Conservation (phyloP, 768 basidiomycete species). For the Crepidotus variabilis region DNA sequence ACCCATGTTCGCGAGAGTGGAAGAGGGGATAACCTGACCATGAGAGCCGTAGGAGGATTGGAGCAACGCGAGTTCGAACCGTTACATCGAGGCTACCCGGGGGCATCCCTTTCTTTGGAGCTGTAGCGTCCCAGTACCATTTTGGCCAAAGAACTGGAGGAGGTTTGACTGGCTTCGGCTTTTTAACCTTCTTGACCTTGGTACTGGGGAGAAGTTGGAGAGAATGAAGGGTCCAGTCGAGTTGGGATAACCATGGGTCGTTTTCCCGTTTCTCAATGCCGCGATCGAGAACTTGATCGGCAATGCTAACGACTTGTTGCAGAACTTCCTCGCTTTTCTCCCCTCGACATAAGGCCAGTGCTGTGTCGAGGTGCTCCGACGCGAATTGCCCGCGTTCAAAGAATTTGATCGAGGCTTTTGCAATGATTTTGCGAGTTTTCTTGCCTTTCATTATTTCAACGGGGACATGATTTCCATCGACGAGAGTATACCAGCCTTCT, state of each 20-base stretch:
- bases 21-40: slow-evolving; percentile 89
- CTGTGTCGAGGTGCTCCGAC: slow-evolving; percentile 39
- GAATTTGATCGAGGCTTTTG: slow-evolving; percentile 43
- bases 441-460: slow-evolving; percentile 44
- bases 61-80: slow-evolving; percentile 76
- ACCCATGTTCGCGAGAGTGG: slow-evolving; percentile 83
- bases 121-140: slow-evolving; percentile 93
- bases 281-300: slow-evolving; percentile 28
- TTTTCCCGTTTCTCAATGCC: slow-evolving; percentile 12
- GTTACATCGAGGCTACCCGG: slow-evolving; percentile 84
- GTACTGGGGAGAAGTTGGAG: slow-evolving; percentile 1
- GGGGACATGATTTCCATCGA: slow-evolving; percentile 27
- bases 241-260: slow-evolving; percentile 59
- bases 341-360: slow-evolving; percentile 41
- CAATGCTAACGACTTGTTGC: slow-evolving; percentile 37
- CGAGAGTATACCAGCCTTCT: slow-evolving; percentile 67
- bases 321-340: slow-evolving; percentile 30
- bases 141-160: slow-evolving; percentile 79
- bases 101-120: slow-evolving; percentile 60
- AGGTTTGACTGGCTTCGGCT: slow-evolving; percentile 33
- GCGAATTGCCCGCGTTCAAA: slow-evolving; percentile 40
- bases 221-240: slow-evolving; percentile 57
- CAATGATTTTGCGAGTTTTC: slow-evolving; percentile 39
- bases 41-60: slow-evolving; percentile 79
- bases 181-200: slow-evolving; percentile 22